Conservation (phyloP, 176 grass and related monocot species). For the Triticum aestivum region DNA sequence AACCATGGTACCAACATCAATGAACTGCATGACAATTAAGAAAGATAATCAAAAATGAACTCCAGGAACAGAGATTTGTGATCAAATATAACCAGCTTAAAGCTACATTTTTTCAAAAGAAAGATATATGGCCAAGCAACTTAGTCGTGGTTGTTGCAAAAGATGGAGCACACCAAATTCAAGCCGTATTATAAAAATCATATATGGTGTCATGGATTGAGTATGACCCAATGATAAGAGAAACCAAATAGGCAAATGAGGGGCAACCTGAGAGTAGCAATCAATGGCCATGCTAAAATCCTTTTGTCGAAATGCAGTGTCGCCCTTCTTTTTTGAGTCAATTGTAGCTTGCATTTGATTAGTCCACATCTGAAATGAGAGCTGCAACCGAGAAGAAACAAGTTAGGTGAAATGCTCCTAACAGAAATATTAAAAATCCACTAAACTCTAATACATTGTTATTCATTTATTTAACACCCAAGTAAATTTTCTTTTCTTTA, state of each 20-base stretch:
- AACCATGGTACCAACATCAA: constrained; percentile 56
- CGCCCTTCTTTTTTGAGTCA: constrained; percentile 61
- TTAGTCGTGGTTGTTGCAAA: constrained; percentile 3
- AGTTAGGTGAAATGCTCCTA: background rate
- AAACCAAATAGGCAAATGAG: background rate
- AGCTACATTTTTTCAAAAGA: constrained; percentile 1
- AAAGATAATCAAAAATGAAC: background rate
- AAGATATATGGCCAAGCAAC: background rate
- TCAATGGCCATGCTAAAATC: constrained; percentile 64
- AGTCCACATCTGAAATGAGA: constrained; percentile 80
- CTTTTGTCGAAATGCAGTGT: constrained; percentile 60
- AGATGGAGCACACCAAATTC: background rate
- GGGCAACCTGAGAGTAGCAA: constrained; percentile 54
- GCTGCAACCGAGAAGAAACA: constrained; percentile 30
- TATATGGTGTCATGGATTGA: background rate
- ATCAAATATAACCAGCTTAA: background rate
- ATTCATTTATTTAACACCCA: background rate
- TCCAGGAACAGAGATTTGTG: background rate
- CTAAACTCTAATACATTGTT: background rate
- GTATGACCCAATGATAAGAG: constrained; percentile 12
- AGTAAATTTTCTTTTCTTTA: background rate
- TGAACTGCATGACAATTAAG: constrained; percentile 44
- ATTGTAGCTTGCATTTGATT: constrained; percentile 70
- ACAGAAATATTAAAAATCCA: constrained; percentile 5
- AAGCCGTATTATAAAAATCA: background rate